Base-by-base conservation (phyloP, 2,329 filamentous ascomycete species). In the Pseudocercospora fijiensis region DNA sequence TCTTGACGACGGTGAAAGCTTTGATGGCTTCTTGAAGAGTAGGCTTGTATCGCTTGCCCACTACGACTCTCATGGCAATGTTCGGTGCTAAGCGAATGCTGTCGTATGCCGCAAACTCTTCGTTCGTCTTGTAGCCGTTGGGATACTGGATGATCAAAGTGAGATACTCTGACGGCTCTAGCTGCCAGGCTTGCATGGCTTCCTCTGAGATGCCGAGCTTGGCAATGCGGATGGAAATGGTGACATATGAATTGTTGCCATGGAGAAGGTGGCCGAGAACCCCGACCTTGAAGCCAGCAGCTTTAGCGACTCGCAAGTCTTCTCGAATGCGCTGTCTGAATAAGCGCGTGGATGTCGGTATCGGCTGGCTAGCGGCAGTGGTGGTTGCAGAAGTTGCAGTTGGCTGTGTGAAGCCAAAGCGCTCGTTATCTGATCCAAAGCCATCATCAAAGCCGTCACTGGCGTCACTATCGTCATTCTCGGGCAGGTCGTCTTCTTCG, bases 161-260 rank as follows among this genome's bases (percentile, higher is more conserved):
- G 43, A 96, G 76, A 71, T 94, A 93, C 33, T 92, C 88, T 0
- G 81, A 76, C 0, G 81, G 77, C 13, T 84, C 77, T 10, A 96
- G 75, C 64, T 88, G 84, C 92, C 92, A 96, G 1, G 92, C 90
- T 71, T 89, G 83, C 76, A 91, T 84, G 0, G 87, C 88, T 71
- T 93, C 90, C 41, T 88, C 83, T 0, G 90, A 89, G 11, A 96
- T 85, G 0, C 85, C 87, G 1, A 96, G 83, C 69, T 89, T 90
- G 3, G 83, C 80, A 28, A 90, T 84, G 3, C 86, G 86, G 28
- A 90, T 84, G 0, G 92, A 91, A 1, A 95, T 76, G 4, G 86
- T 87, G 18, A 95, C 75, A 64, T 84, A 84, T 58, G 81, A 78
- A 26, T 75, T 79, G 63, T 78, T 82, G 10, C 78, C 77, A 1